These are phyloP conservation scores for Croton laevigatus DNA, from an alignment of 441 rosid species.

Conservation along the genomic window DNA sequence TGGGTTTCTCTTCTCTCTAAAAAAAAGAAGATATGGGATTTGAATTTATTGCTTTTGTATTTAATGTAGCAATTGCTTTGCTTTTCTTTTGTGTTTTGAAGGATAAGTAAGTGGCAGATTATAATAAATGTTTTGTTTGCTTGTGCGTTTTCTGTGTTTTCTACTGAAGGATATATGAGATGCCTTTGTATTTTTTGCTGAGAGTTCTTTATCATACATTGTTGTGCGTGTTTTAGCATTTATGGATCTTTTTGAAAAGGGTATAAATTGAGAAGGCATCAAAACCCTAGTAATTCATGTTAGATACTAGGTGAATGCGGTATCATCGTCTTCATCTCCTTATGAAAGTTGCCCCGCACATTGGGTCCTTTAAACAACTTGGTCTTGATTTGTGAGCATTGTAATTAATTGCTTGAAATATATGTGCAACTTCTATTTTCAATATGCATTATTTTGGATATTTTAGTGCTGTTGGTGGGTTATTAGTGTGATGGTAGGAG, in stretches of 20 bases:
- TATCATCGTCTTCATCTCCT: too few relatives aligned
- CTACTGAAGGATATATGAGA: background rate
- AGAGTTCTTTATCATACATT: constrained; percentile 8
- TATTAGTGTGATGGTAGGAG: background rate
- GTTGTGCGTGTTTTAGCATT: background rate
- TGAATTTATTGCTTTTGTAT: background rate
- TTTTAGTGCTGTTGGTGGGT: background rate
- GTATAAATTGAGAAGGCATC: background rate
- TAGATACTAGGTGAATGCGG: background rate
- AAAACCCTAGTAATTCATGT: background rate
- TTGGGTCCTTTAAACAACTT: background rate
- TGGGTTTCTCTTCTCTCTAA: too few relatives aligned
- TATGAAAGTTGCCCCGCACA: too few relatives aligned
- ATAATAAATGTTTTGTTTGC: background rate
- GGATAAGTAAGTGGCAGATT: background rate
- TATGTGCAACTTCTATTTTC: constrained; percentile 3
- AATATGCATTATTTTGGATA: background rate
- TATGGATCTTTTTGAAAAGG: background rate
- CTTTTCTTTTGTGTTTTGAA: constrained; percentile 3
- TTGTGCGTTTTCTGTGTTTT: background rate
- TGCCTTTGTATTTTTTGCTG: background rate
- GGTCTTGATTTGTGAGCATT: background rate
- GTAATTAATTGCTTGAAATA: background rate
- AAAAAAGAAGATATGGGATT: background rate
- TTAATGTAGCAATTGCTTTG: background rate